Conservation (phyloP, 2,329 filamentous ascomycete genomes). For the Botrytis deweyae region DNA sequence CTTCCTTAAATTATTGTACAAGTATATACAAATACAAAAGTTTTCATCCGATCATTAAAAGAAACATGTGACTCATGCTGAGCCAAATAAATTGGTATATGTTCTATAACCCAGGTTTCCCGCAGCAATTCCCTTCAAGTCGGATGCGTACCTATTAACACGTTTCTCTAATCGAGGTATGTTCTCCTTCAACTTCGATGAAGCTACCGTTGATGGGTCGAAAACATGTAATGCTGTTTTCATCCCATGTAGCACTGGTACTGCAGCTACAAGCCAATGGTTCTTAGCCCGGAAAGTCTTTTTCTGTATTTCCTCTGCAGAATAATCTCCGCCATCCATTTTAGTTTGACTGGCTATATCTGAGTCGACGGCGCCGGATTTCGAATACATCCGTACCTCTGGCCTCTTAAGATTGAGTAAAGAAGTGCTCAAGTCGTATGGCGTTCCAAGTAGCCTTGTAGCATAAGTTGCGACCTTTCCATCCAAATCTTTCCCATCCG, state of each 20-base stretch:
- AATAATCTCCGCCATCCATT: background rate
- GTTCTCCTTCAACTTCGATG: conserved; percentile 26
- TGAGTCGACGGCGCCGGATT: background rate
- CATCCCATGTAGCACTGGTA: conserved; percentile 45
- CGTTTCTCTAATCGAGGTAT: background rate
- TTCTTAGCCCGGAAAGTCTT: conserved; percentile 4
- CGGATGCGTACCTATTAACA: conserved; percentile 17
- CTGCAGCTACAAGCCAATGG: conserved; percentile 37
- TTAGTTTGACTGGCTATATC: background rate
- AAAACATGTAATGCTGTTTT: conserved; percentile 41
- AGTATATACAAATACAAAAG: conserved; percentile 21
- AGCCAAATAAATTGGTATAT: conserved; percentile 24
- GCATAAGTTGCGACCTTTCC: conserved; percentile 44
- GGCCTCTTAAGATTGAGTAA: conserved; percentile 3
- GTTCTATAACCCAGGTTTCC: conserved; percentile 6
- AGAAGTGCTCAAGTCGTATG: conserved; percentile 11
- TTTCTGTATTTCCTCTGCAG: background rate
- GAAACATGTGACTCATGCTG: background rate
- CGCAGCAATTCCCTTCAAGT: background rate
- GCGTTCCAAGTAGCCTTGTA: conserved; percentile 30
- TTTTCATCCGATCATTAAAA: conserved; percentile 5
- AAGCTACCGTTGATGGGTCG: conserved; percentile 2
- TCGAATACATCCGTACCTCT: conserved; percentile 5
- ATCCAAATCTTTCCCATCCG: conserved; percentile 42
- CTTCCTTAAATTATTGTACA: conserved; percentile 57